Evolutionary conservation across 345 rosid species (phyloP).

Genomic region (Iberis pinnata): DNA sequence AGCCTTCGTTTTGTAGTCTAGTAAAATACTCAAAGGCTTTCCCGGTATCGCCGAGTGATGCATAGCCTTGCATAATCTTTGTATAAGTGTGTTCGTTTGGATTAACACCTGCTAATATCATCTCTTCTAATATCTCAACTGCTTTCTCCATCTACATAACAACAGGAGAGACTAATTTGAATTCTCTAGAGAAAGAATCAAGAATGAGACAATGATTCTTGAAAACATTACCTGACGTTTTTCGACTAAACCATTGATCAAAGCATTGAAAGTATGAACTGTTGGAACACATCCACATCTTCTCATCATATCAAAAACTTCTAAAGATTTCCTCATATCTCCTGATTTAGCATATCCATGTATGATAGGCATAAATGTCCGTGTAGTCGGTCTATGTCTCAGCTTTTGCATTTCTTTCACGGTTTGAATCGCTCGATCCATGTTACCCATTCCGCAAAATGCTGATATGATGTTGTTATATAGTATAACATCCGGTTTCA

Average conservation of each 20-base stretch:
- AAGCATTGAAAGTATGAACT: constrained; percentile 83
- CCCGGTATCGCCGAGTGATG: constrained; percentile 85
- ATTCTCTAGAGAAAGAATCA: too few relatives aligned
- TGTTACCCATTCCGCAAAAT: constrained; percentile 97
- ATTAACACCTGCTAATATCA: constrained; percentile 65
- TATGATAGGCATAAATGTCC: constrained; percentile 89
- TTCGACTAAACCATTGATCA: constrained; percentile 89
- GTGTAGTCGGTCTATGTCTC: constrained; percentile 73
- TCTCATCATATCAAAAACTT: constrained; percentile 86
- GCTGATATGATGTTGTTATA: constrained; percentile 80
- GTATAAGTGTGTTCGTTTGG: constrained; percentile 91
- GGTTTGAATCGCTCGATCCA: constrained; percentile 76
- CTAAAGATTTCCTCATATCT: constrained; percentile 68
- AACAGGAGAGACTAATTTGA: not conserved
- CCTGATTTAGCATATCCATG: constrained; percentile 77
- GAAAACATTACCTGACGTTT: constrained; percentile 66
- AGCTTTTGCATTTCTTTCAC: constrained; percentile 85
- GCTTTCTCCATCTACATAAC: constrained; percentile 79
- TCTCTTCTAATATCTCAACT: constrained; percentile 78
- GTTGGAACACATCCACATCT: constrained; percentile 86
- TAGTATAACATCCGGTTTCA: constrained; percentile 82
- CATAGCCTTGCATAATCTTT: constrained; percentile 95
- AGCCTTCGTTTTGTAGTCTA: constrained; percentile 71
- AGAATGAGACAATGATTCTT: not conserved
- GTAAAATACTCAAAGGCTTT: constrained; percentile 85